phyloP scores from a whole-genome alignment of 495 filamentous ascomycete genomes.

The Tuber melanosporum region DNA sequence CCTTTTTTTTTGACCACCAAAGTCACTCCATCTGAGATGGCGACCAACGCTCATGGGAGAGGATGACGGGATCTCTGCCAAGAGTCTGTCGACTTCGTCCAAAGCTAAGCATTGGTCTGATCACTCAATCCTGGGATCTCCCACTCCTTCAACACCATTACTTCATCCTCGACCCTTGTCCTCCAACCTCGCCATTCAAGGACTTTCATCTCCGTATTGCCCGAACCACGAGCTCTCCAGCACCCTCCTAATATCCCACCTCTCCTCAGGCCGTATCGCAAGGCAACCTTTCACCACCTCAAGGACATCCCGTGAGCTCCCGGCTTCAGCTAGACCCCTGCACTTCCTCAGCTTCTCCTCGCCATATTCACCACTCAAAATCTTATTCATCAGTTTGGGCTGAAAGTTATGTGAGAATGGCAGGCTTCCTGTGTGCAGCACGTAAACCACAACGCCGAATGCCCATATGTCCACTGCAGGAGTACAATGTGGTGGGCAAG shows the following conservation, averaged over 20 bases:
- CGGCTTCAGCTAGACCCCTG: conserved; percentile 33
- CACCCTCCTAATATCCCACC: conserved; percentile 53
- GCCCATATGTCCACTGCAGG: conserved; percentile 66
- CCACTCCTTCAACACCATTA: neutral
- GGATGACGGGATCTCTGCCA: neutral
- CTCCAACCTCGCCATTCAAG: conserved; percentile 10
- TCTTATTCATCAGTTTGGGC: conserved; percentile 55
- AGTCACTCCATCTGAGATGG: neutral
- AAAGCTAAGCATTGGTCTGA: neutral
- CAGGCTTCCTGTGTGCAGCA: conserved; percentile 58
- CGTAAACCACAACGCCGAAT: conserved; percentile 61
- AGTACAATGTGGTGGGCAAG: conserved; percentile 44
- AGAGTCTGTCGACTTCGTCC: neutral
- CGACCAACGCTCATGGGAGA: neutral
- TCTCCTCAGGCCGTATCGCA: conserved; percentile 48
- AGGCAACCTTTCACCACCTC: conserved; percentile 52
- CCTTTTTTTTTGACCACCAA: neutral
- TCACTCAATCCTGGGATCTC: neutral
- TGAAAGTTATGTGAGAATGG: conserved; percentile 61
- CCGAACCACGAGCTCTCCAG: conserved; percentile 55
- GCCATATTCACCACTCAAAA: conserved; percentile 59
- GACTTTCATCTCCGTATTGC: conserved; percentile 30
- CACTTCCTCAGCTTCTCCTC: conserved; percentile 45
- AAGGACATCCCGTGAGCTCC: conserved; percentile 44
- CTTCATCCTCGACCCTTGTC: neutral